A percentile compares a stretch with the other conserved stretches of the same genome.
phyloP scores from a whole-genome alignment of 495 filamentous ascomycete genomes.

The Xylona heveae region DNA sequence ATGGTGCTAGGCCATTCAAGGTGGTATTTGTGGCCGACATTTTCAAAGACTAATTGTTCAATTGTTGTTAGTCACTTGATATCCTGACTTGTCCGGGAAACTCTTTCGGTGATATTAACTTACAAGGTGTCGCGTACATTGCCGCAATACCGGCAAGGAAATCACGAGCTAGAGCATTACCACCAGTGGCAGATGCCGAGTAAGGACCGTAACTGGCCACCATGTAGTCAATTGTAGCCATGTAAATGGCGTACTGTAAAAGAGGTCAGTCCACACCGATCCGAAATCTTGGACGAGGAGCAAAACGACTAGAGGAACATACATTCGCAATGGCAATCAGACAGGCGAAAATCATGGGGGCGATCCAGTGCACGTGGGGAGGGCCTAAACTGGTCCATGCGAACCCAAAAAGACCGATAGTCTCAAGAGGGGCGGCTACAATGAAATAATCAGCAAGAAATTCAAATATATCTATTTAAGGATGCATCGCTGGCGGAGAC shows the following conservation, averaged over 20 bases:
- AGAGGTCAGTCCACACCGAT: slow-evolving; percentile 4
- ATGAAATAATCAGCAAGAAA: too few species aligned
- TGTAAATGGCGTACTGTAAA: slow-evolving; percentile 46
- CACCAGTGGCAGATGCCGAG: slow-evolving; percentile 49
- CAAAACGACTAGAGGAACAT: too few species aligned
- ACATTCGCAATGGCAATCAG: slow-evolving; percentile 53
- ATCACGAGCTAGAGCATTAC: slow-evolving; percentile 57
- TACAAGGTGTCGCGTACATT: slow-evolving; percentile 50
- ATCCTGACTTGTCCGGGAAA: too few species aligned
- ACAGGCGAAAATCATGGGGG: slow-evolving; percentile 36
- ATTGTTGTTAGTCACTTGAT: too few species aligned
- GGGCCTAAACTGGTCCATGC: slow-evolving; percentile 40
- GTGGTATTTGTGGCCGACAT: slow-evolving; percentile 38
- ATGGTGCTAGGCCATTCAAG: slow-evolving; percentile 53
- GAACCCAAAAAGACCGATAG: slow-evolving; percentile 39
- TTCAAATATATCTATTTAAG: too few species aligned
- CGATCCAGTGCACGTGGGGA: slow-evolving; percentile 38
- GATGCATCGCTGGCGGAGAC: too few species aligned
- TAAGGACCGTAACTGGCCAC: slow-evolving; percentile 50
- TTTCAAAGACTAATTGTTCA: too few species aligned
- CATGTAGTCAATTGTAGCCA: slow-evolving; percentile 62
- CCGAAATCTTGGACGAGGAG: background rate
- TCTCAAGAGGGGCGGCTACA: slow-evolving; percentile 31
- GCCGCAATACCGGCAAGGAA: slow-evolving; percentile 67
- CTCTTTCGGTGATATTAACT: slow-evolving; percentile 11